These are phyloP conservation scores for Austroboletus festivus DNA, from an alignment of 768 basidiomycete species.

Conservation along the genomic window DNA sequence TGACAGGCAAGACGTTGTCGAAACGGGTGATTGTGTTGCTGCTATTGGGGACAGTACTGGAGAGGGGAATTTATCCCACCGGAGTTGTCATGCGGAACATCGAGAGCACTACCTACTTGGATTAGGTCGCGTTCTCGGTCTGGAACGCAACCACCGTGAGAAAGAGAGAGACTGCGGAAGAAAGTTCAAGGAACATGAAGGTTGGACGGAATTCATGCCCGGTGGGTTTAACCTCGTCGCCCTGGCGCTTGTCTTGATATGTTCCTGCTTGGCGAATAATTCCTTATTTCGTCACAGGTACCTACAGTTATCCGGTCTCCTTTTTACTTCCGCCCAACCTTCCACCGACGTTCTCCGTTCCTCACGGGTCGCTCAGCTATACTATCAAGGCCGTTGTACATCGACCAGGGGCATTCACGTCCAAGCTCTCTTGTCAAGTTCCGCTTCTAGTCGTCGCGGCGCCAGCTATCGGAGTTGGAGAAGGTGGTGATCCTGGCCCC, in stretches of 20 bases:
- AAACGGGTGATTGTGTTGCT: background rate
- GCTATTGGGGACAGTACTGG: background rate
- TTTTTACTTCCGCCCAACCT: conserved; percentile 79
- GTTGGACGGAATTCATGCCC: conserved; percentile 90
- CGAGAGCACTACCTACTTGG: conserved; percentile 21
- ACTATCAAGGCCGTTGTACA: conserved; percentile 78
- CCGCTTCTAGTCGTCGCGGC: conserved; percentile 75
- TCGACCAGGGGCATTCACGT: conserved; percentile 81
- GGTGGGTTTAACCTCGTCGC: conserved; percentile 43
- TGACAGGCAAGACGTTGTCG: conserved; percentile 3
- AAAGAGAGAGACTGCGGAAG: conserved; percentile 16
- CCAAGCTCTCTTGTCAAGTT: conserved; percentile 66
- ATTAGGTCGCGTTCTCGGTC: conserved; percentile 35
- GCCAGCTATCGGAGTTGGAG: conserved; percentile 80
- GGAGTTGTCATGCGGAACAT: conserved; percentile 2
- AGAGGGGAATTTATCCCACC: background rate
- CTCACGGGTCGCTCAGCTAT: conserved; percentile 78
- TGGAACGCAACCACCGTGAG: conserved; percentile 16
- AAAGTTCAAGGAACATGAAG: conserved; percentile 41
- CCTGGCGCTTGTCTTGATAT: background rate
- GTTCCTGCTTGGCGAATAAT: background rate
- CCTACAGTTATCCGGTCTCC: conserved; percentile 93
- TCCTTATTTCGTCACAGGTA: conserved; percentile 46
- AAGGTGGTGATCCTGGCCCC: conserved; percentile 64
- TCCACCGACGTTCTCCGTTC: conserved; percentile 75